Conservation (phyloP, 139 green algal genomes). For the Nannochloris sp. region DNA sequence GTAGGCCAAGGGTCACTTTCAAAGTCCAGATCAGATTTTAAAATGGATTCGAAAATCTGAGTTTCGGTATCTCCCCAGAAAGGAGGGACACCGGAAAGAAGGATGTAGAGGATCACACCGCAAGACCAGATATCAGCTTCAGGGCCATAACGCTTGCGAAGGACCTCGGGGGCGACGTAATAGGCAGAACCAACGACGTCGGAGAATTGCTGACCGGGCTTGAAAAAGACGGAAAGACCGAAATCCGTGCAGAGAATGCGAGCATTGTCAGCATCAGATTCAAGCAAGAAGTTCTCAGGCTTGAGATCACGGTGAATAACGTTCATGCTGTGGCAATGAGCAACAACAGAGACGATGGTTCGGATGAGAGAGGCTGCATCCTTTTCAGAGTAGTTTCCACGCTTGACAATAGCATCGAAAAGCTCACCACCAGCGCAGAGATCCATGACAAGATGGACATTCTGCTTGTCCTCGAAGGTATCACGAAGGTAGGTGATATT, state of each 20-base stretch:
- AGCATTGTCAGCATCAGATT: conserved; percentile 42
- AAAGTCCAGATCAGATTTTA: conserved; percentile 69
- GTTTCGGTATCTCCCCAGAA: conserved; percentile 92
- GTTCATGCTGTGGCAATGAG: conserved; percentile 87
- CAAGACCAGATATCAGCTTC: conserved; percentile 90
- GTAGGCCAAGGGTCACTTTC: conserved; percentile 56
- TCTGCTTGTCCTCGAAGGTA: conserved; percentile 71
- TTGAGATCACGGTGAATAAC: conserved; percentile 94
- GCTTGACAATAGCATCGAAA: conserved; percentile 88
- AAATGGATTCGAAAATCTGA: conserved; percentile 75
- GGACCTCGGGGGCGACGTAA: conserved; percentile 90
- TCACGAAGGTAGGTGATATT: conserved; percentile 71
- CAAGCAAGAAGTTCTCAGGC: conserved; percentile 96
- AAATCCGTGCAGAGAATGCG: conserved; percentile 92
- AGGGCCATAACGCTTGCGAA: conserved; percentile 64
- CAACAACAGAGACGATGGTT: conserved; percentile 86
- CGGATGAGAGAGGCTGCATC: conserved; percentile 72
- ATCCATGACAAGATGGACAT: conserved; percentile 83
- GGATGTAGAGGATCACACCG: conserved; percentile 97
- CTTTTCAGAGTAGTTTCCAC: conserved; percentile 57
- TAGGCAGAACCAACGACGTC: conserved; percentile 87
- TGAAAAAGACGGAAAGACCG: conserved; percentile 87
- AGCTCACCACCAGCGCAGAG: conserved; percentile 91
- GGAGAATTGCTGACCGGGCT: conserved; percentile 72
- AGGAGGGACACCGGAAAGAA: conserved; percentile 84